Evolutionary conservation across 2,329 filamentous ascomycete genomes (phyloP).

Genomic region (Aureobasidium sp.): DNA sequence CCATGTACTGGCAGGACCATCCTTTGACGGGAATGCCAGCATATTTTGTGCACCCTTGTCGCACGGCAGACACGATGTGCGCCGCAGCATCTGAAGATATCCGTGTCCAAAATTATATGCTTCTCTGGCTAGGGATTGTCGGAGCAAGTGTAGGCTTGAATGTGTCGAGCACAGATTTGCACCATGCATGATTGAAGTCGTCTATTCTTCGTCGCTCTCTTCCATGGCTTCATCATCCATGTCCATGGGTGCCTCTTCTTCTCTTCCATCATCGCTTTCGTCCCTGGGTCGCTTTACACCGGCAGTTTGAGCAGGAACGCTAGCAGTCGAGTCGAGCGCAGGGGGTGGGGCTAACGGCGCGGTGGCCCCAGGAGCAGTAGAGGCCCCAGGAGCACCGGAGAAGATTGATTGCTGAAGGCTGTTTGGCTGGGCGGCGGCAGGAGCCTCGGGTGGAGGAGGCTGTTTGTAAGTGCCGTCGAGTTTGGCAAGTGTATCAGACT

Average conservation of each 20-base stretch:
- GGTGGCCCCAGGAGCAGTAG: slow-evolving; percentile 1
- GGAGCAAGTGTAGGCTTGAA: slow-evolving; percentile 72
- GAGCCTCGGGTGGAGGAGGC: slow-evolving; percentile 36
- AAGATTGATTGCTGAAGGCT: slow-evolving; percentile 72
- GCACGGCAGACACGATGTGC: slow-evolving; percentile 72
- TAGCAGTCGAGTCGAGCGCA: slow-evolving; percentile 1
- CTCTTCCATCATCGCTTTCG: slow-evolving; percentile 34
- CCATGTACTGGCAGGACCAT: slow-evolving; percentile 57
- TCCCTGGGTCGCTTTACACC: slow-evolving; percentile 50
- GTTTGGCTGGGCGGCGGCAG: slow-evolving; percentile 21
- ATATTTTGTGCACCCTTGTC: slow-evolving; percentile 91
- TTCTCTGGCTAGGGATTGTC: slow-evolving; percentile 82
- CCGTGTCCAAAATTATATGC: slow-evolving; percentile 59
- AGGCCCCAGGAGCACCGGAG: slow-evolving; percentile 22
- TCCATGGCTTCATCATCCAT: slow-evolving; percentile 29
- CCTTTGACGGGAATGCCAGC: slow-evolving; percentile 67
- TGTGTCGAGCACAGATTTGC: slow-evolving; percentile 44
- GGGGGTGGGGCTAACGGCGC: slow-evolving; percentile 16
- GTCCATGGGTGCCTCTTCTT: slow-evolving; percentile 23
- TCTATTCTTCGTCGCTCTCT: slow-evolving; percentile 51
- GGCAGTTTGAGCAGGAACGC: slow-evolving; percentile 28
- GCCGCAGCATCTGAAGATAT: slow-evolving; percentile 33
- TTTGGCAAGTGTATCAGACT: slow-evolving; percentile 81
- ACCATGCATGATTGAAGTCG: not conserved
- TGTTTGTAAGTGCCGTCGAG: slow-evolving; percentile 83